Evolutionary conservation across 495 filamentous ascomycete species (phyloP).

Genomic region (Penicillium waksmanii): DNA sequence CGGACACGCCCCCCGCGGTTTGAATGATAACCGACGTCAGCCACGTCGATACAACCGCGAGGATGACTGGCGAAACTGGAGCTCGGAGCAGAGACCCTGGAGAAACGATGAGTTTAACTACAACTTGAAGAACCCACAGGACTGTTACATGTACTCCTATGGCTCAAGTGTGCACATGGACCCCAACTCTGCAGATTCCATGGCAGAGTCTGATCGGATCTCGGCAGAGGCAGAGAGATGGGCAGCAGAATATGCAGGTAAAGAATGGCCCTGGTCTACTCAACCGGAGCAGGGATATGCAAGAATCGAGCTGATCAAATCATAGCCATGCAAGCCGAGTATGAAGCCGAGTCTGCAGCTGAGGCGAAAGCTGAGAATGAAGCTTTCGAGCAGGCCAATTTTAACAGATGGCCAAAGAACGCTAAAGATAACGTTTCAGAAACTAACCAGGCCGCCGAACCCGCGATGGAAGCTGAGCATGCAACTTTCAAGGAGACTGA

Average conservation of each 20-base stretch:
- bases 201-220: constrained; percentile 24
- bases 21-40: neutral
- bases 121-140: neutral
- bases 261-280: constrained; percentile 7
- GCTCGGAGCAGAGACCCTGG: neutral
- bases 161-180: constrained; percentile 40
- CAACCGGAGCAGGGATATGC: constrained; percentile 1
- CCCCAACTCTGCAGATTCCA: constrained; percentile 27
- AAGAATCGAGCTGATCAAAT: constrained; percentile 10
- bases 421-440: neutral
- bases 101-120: neutral
- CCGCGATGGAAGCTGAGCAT: no score
- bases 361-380: neutral
- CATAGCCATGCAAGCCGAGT: constrained; percentile 13
- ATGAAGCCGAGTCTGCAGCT: neutral
- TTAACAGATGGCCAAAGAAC: neutral
- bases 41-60: neutral
- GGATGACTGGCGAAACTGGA: constrained; percentile 4
- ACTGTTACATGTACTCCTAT: constrained; percentile 37
- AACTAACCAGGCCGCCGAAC: neutral
- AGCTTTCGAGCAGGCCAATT: neutral
- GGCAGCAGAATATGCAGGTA: constrained; percentile 15
- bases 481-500: no score
- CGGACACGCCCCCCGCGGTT: neutral
- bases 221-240: constrained; percentile 20